These are phyloP conservation scores for Suhomyces yuchorum DNA, from an alignment of 1,139 yeast species.

Conservation along the genomic window DNA sequence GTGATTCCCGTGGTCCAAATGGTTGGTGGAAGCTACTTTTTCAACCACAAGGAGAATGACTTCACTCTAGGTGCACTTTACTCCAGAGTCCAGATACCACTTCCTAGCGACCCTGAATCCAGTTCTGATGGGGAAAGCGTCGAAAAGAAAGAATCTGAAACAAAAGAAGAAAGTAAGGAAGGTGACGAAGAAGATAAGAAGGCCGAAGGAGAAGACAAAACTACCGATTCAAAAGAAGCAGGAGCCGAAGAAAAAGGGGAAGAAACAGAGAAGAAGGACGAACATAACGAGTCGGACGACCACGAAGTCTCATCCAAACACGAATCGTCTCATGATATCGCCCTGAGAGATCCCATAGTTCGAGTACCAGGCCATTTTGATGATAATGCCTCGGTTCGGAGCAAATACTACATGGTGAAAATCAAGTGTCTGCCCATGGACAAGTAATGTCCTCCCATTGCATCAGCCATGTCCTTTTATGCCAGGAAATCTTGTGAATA, in stretches of 20 bases:
- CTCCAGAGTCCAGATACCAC: constrained; percentile 8
- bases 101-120: constrained; percentile 7
- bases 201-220: background rate
- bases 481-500: no score
- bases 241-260: background rate
- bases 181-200: background rate
- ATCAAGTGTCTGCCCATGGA: constrained; percentile 14
- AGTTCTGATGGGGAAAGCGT: constrained; percentile 4
- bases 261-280: background rate
- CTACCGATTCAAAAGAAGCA: background rate
- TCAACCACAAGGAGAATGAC: constrained; percentile 12
- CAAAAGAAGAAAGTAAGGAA: background rate
- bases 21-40: constrained; percentile 10
- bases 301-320: background rate
- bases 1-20: constrained; percentile 11
- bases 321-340: background rate
- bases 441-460: background rate
- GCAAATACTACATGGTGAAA: constrained; percentile 17
- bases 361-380: constrained; percentile 12
- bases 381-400: constrained; percentile 7
- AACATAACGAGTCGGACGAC: no score
- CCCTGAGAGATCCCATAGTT: background rate
- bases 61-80: constrained; percentile 16
- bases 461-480: no score
- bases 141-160: background rate